Evolutionary conservation across 1,284 basidiomycete genomes (phyloP).

Genomic region (Amylostereum chailletii): DNA sequence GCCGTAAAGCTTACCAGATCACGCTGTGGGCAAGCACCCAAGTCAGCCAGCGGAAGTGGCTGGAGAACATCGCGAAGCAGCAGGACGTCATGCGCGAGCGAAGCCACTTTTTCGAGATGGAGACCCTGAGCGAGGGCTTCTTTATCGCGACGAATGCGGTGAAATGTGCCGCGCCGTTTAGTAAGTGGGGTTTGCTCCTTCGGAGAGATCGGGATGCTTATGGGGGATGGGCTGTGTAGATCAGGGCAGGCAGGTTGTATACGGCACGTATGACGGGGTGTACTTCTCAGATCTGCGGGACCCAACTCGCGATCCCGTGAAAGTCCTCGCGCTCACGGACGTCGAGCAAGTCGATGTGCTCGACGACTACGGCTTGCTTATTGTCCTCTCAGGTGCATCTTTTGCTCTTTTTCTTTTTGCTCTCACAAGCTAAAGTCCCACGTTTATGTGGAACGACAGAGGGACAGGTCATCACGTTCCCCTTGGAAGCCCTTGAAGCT

Average conservation of each 20-base stretch:
- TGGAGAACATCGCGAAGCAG: conserved; percentile 87
- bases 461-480: conserved; percentile 93
- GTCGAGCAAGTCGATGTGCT: conserved; percentile 95
- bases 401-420: background rate
- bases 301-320: conserved; percentile 73
- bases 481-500: conserved; percentile 87
- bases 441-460: conserved; percentile 37
- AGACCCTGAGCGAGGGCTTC: conserved; percentile 81
- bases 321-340: conserved; percentile 84
- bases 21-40: conserved; percentile 90
- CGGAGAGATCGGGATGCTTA: conserved; percentile 1
- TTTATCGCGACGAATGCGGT: conserved; percentile 80
- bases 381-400: conserved; percentile 85
- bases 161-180: conserved; percentile 92
- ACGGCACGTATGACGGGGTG: conserved; percentile 95
- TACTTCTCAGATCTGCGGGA: conserved; percentile 87
- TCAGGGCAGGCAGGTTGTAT: conserved; percentile 83
- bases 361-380: conserved; percentile 92
- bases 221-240: conserved; percentile 32
- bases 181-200: conserved; percentile 39
- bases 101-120: conserved; percentile 83
- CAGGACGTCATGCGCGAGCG: conserved; percentile 81
- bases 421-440: background rate
- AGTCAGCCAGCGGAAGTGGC: conserved; percentile 87
- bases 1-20: conserved; percentile 88